A percentile compares a stretch with the other conserved stretches of the same genome.
Conservation (phyloP, 345 rosid species). For the Tarenaya hassleriana region DNA sequence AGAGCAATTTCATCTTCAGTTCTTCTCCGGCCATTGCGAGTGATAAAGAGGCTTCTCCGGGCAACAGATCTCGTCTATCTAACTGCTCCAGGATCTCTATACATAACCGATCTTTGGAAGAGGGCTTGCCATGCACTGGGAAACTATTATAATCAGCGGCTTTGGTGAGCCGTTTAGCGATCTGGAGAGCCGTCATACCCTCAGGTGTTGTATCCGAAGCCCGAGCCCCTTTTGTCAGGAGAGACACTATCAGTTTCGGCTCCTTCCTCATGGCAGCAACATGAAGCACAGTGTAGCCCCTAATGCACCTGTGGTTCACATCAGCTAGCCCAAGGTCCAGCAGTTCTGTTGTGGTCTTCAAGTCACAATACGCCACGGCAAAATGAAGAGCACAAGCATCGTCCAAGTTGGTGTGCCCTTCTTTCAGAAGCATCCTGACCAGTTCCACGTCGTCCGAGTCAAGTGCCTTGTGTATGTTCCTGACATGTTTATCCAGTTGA, state of each 20-base stretch:
- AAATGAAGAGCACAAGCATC: constrained; percentile 68
- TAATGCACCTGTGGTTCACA: constrained; percentile 46
- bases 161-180: constrained; percentile 53
- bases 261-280: constrained; percentile 76
- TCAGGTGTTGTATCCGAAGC: constrained; percentile 56
- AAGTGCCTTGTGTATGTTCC: constrained; percentile 61
- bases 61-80: constrained; percentile 47
- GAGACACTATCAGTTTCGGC: constrained; percentile 64
- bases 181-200: constrained; percentile 71
- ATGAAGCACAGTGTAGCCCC: constrained; percentile 75
- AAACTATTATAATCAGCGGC: constrained; percentile 45
- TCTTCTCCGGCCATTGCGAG: constrained; percentile 72
- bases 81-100: constrained; percentile 79
- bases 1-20: constrained; percentile 53
- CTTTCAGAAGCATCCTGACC: constrained; percentile 67
- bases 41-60: constrained; percentile 56
- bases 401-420: constrained; percentile 61
- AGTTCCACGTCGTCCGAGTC: constrained; percentile 87
- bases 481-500: constrained; percentile 46
- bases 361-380: constrained; percentile 74
- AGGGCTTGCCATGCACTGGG: constrained; percentile 52
- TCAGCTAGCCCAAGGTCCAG: constrained; percentile 70
- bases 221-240: constrained; percentile 71
- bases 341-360: constrained; percentile 67
- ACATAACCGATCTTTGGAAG: constrained; percentile 57